Evolutionary conservation across 345 rosid genomes (phyloP), one percentile per base, ranked within the genome.

Genomic region (Dipteronia dyeriana): DNA sequence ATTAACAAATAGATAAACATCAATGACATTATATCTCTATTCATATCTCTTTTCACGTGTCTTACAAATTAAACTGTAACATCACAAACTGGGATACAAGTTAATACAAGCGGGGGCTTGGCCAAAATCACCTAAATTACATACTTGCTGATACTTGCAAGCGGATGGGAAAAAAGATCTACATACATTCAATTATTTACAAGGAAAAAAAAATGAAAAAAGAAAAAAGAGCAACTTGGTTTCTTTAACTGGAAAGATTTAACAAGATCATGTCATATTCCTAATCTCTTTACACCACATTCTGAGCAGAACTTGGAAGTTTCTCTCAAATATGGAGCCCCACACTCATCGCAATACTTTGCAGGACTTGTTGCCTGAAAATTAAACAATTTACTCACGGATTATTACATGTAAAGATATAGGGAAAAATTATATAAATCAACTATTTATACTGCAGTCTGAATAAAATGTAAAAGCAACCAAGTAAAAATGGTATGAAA

Each of bases 301-400:
- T 93, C 98, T 0, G 98, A 93, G 85, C 98, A 95, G 87, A 90
- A 95, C 78, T 95, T 93, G 34, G 97, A 95, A 60, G 95, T 90
- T 74, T 95, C 98, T 85, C 97, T 89, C 57, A 89, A 20, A 78
- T 93, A 95, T 45, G 85, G 90, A 25, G 93, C 87, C 13, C 99
- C 98, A 76, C 99, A 93, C 84, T 93, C 95, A 78, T 93, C 97
- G 60, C 97, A 95, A 74, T 78, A 95, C 79, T 93, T 95, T 9
- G 95, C 94, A 2, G 97, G 94, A 79, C 91, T 79, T 3, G 88
- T 68, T 11, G 90, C 88, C 94, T 91, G 86, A 68, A 80, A 83
- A 38, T 22, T 73, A 54, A 68, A 38, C 74, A 56, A 53, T 67
- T 2, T 29, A 19, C n/a, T 5, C 19, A 16, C 9, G 17, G 49